These are phyloP conservation scores for Hemileccinum rubropunctum DNA, from an alignment of 768 basidiomycete genomes.

Conservation along the genomic window DNA sequence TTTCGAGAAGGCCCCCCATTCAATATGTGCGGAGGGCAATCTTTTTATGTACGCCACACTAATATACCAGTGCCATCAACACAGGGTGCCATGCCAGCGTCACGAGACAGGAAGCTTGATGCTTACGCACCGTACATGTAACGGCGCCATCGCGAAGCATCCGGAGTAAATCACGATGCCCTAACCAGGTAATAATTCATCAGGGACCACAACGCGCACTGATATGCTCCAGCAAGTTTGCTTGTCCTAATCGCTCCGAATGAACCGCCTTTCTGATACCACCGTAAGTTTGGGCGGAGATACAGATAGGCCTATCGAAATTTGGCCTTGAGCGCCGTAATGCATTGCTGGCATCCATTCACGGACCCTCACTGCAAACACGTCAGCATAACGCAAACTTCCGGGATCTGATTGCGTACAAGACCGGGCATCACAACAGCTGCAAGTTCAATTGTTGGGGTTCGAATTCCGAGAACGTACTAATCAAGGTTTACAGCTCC, in stretches of 20 bases:
- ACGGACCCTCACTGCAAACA: constrained; percentile 27
- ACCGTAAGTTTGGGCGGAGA: constrained; percentile 21
- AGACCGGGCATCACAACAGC: constrained; percentile 11
- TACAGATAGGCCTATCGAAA: constrained; percentile 9
- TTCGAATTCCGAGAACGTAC: constrained; percentile 23
- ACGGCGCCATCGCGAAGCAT: constrained; percentile 22
- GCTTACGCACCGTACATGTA: not conserved
- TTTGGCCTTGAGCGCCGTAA: constrained; percentile 24
- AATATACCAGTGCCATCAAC: constrained; percentile 15
- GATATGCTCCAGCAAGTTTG: constrained; percentile 6
- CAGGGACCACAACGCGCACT: constrained; percentile 1
- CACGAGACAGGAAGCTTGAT: constrained; percentile 16
- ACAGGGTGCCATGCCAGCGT: constrained; percentile 9
- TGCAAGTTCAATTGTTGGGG: constrained; percentile 20
- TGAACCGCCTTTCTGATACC: constrained; percentile 3
- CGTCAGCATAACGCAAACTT: constrained; percentile 26
- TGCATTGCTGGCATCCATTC: constrained; percentile 26
- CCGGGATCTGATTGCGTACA: constrained; percentile 29
- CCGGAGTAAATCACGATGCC: constrained; percentile 21
- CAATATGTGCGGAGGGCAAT: constrained; percentile 12
- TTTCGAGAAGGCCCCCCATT: constrained; percentile 6
- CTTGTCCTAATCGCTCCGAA: not conserved
- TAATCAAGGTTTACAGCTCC: constrained; percentile 24
- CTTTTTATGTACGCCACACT: constrained; percentile 20
- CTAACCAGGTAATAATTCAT: constrained; percentile 10